These are phyloP conservation scores for Arctostaphylos glauca DNA, from an alignment of 148 eudicot species.

Conservation along the genomic window DNA sequence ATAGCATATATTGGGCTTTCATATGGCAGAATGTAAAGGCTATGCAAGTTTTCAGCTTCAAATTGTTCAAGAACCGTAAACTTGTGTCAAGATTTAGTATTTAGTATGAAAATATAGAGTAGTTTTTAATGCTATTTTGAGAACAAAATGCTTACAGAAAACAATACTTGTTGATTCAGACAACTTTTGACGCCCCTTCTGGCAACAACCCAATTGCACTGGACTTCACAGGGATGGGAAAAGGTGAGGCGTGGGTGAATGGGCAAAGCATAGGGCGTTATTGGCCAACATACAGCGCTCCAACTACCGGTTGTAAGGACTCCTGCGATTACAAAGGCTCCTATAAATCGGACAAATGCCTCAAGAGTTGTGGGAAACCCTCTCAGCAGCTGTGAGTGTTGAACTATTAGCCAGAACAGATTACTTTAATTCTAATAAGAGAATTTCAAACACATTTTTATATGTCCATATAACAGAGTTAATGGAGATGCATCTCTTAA, in stretches of 20 bases:
- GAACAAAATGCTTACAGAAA: slow-evolving; percentile 7
- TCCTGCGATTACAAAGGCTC: slow-evolving; percentile 68
- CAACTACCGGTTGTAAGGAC: slow-evolving; percentile 52
- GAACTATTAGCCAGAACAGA: not conserved
- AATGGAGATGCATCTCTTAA: too few species aligned
- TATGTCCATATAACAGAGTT: too few species aligned
- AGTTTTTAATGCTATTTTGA: not conserved
- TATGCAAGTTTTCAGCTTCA: not conserved
- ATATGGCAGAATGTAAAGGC: too few species aligned
- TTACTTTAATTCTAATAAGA: not conserved
- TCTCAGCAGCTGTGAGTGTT: slow-evolving; percentile 71
- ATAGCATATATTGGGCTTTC: too few species aligned
- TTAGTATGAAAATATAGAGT: too few species aligned
- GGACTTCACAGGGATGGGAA: slow-evolving; percentile 86
- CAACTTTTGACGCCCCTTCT: slow-evolving; percentile 66
- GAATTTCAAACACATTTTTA: too few species aligned
- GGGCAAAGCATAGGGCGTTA: slow-evolving; percentile 96
- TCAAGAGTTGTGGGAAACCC: slow-evolving; percentile 78
- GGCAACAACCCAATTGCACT: slow-evolving; percentile 69
- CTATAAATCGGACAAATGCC: slow-evolving; percentile 58
- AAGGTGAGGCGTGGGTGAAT: slow-evolving; percentile 95
- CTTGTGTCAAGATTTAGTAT: not conserved
- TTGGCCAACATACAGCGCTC: slow-evolving; percentile 64
- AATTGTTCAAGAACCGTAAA: not conserved
- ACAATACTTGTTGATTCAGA: slow-evolving; percentile 38